Evolutionary conservation across 2,329 filamentous ascomycete species (phyloP), one percentile per base, ranked within the genome.

Genomic region (Aspergillus flavus): DNA sequence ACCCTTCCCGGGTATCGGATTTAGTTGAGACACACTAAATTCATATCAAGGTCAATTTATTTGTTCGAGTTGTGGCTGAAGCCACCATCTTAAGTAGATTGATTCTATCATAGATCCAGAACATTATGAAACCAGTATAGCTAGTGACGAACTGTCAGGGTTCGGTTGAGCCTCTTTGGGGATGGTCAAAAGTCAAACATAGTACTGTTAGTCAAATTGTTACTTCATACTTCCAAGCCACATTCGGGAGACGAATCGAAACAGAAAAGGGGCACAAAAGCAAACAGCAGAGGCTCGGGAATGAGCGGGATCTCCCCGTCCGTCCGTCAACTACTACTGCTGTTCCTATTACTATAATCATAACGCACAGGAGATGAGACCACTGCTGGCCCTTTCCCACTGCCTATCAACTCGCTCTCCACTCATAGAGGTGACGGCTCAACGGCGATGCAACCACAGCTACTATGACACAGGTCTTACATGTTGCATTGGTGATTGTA

Each of bases 291-390:
- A 28, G 34, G 36, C 36, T 39, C 62, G 62, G 62, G 34, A 55
- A 30, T 39, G 34, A 48, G 55, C 62, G 58, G 58, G 62, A 64
- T 61, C 39, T 54, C 58, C 62, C 54, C 55, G 59, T 61, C 54
- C 55, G 36, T 26, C 45, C 45, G 28, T n/a, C n/a, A 43, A 26
- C 10, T 34, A 54, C 48, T 52, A 26, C 26, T 28, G 21, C 26
- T 50, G 19, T 23, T 26, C 30, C 12, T 19, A 52, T 14, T 45
- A 12, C 23, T 19, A 7, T 28, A 28, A 5, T 1, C 26, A 28
- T 28, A 28, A 28, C 26, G 26, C 26, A 61, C 52, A 43, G 43
- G 32, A 53, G 16, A n/a, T 30, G 12, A 21, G 48, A 4, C 28
- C n/a, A 32, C 48, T n/a, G n/a, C 21, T 28, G 12, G 12, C 6